phyloP scores from a whole-genome alignment of 2,329 filamentous ascomycete species.

The Colletotrichum eleusines region DNA sequence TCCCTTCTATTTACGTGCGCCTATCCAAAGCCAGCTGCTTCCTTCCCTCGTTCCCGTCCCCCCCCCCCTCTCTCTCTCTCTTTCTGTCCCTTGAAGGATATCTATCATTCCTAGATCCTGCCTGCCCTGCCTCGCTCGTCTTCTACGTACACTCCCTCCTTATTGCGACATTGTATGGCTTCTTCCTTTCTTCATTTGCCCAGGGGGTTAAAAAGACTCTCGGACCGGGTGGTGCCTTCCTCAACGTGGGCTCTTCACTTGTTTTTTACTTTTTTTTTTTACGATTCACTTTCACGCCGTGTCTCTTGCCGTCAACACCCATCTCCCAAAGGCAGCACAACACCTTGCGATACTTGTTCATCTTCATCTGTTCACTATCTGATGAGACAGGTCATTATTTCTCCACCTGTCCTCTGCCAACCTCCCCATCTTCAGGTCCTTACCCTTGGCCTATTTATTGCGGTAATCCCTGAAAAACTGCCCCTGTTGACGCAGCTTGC shows the following conservation, averaged over 20 bases:
- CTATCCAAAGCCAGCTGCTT: not conserved
- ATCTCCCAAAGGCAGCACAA: not conserved
- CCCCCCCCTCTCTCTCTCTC: not conserved
- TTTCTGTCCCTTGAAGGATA: not conserved
- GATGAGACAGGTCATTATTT: not conserved
- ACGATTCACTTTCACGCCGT: not conserved
- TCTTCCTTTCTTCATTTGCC: not conserved
- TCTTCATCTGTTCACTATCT: not conserved
- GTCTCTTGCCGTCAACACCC: not conserved
- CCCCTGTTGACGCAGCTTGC: slow-evolving; percentile 1
- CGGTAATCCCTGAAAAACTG: not conserved
- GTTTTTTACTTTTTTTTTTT: not conserved
- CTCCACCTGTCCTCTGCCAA: not conserved
- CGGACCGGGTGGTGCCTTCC: slow-evolving; percentile 2
- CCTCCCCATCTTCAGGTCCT: slow-evolving; percentile 2
- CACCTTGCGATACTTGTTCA: not conserved
- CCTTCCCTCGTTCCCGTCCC: not conserved
- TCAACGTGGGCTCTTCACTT: slow-evolving; percentile 19
- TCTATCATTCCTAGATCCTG: not conserved
- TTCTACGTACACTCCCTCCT: slow-evolving; percentile 7
- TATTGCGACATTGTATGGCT: not conserved
- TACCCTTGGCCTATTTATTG: not conserved
- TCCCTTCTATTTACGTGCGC: not conserved
- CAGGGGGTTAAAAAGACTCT: not conserved
- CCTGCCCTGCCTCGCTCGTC: not conserved